Evolutionary conservation across 2,329 filamentous ascomycete species (phyloP), one percentile per base, ranked within the genome.

Genomic region (Verticillium nubilum): DNA sequence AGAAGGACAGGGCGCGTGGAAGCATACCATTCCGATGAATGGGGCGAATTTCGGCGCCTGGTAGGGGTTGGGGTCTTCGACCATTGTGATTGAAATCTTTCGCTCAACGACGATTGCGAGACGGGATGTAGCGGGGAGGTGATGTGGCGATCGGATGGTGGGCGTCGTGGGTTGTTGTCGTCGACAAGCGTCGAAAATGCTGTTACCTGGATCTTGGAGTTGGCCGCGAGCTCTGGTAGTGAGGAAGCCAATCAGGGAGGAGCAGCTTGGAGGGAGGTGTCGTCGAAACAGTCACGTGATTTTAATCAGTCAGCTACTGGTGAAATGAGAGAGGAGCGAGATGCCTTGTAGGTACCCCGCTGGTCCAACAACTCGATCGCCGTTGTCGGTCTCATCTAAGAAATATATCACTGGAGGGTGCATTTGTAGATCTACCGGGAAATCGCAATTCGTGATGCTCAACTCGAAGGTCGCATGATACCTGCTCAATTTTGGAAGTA

Each of bases 11-110:
- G 55, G 61, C 37, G 58, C 29, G 5, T 31, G 29, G 29, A 28
- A 58, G 50, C 47, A 28, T 80, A 92, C 90, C 89, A 94, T 92
- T 80, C 91, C 91, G 73, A 94, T 83, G 80, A 94, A 95, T 68
- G 90, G 90, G 78, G 91, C 91, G 73, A 93, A 94, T 77, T 90
- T 90, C 68, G 91, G 91, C 61, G 88, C 80, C 63, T 86, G 76
- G 66, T 87, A 85, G 54, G 83, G 84, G 37, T 26, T 42, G 19
- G 23, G 23, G 66, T 83, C 68, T 59, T 73, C 79, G 61, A 74
- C 76, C 83, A 86, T 86, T 63, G 55, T 76, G 68, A 57, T 25
- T 27, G 28, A 47, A 54, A 33, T 54, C 35, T 58, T 57, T 64
- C 61, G 58, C 55, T 47, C 42, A 47, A 25, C 10, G 5, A n/a